A percentile compares a stretch with the other conserved stretches of the same genome.
These are phyloP conservation scores for Colletotrichum agaves DNA, from an alignment of 2,329 filamentous ascomycete species.

Conservation along the genomic window DNA sequence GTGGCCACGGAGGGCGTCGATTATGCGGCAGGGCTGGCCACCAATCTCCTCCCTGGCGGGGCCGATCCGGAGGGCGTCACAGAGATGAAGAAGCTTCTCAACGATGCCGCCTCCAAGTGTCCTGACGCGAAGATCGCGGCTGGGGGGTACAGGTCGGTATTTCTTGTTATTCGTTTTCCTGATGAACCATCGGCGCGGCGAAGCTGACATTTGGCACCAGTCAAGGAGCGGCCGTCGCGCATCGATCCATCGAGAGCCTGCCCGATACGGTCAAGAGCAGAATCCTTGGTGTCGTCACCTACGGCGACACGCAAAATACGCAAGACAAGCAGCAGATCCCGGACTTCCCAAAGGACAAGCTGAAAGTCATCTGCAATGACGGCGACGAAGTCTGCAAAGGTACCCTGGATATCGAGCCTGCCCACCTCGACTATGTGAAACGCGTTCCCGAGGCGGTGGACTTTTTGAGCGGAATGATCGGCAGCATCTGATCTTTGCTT, in stretches of 20 bases:
- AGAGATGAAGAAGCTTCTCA: constrained; percentile 47
- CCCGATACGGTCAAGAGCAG: constrained; percentile 34
- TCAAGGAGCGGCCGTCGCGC: constrained; percentile 46
- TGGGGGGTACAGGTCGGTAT: constrained; percentile 49
- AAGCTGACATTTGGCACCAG: constrained; percentile 35
- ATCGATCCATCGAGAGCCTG: constrained; percentile 42
- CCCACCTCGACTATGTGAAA: constrained; percentile 51
- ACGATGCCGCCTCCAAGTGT: constrained; percentile 48
- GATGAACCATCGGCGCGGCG: neutral
- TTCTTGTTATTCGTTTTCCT: neutral
- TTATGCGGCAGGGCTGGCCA: constrained; percentile 47
- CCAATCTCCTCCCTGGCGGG: constrained; percentile 47
- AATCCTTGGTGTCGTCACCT: constrained; percentile 40
- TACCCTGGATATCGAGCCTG: constrained; percentile 46
- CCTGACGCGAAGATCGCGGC: constrained; percentile 48
- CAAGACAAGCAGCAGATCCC: constrained; percentile 50
- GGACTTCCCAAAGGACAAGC: constrained; percentile 48
- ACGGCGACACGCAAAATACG: constrained; percentile 41
- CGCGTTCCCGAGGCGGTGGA: constrained; percentile 46
- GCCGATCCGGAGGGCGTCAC: constrained; percentile 45
- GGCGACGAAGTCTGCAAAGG: constrained; percentile 52
- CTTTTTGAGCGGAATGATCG: constrained; percentile 41
- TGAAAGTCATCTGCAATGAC: constrained; percentile 52
- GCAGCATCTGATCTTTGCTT: neutral
- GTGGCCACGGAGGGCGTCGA: constrained; percentile 44